Evolutionary conservation across 73 alveolate species (phyloP).

Genomic region (Blepharisma stoltei): DNA sequence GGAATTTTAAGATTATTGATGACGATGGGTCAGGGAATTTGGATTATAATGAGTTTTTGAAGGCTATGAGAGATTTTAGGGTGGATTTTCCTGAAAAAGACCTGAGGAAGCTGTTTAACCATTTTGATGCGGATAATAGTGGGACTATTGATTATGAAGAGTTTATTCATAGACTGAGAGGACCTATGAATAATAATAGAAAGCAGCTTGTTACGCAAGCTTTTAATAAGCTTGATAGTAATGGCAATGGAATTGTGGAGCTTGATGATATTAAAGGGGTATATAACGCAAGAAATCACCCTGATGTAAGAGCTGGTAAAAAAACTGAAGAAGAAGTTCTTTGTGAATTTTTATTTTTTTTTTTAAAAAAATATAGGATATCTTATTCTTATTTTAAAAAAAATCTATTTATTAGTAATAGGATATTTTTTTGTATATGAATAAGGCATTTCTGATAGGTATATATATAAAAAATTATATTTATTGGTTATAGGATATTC

Average conservation of each 20-base stretch:
- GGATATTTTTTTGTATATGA: too few species aligned
- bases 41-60: slow-evolving; percentile 28
- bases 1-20: slow-evolving; percentile 49
- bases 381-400: too few species aligned
- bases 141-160: slow-evolving; percentile 37
- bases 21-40: slow-evolving; percentile 21
- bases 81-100: slow-evolving; percentile 33
- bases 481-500: too few species aligned
- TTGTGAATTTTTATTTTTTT: slow-evolving; percentile 44
- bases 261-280: slow-evolving; percentile 61
- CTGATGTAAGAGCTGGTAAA: slow-evolving; percentile 72
- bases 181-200: slow-evolving; percentile 47
- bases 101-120: slow-evolving; percentile 27
- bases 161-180: slow-evolving; percentile 32
- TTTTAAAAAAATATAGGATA: too few species aligned
- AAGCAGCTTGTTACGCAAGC: slow-evolving; percentile 62
- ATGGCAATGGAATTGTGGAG: slow-evolving; percentile 73
- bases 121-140: slow-evolving; percentile 26
- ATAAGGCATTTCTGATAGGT: too few species aligned
- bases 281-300: slow-evolving; percentile 63
- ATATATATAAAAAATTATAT: too few species aligned
- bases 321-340: slow-evolving; percentile 56
- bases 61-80: slow-evolving; percentile 32
- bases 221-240: slow-evolving; percentile 76
- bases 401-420: too few species aligned